These are phyloP conservation scores for Pueraria montana DNA, from an alignment of 306 rosid species.

Conservation along the genomic window DNA sequence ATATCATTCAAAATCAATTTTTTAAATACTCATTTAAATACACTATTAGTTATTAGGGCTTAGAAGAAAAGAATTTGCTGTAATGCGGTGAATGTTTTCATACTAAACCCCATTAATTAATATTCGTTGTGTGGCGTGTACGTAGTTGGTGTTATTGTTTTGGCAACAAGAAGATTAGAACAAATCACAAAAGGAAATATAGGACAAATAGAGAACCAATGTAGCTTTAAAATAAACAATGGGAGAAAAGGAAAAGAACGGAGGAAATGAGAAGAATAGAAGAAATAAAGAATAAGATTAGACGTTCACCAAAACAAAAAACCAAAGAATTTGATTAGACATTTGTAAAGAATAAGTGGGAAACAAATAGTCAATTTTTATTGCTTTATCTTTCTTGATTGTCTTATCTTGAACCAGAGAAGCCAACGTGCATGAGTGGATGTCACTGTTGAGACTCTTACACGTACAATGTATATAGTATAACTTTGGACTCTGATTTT, in stretches of 20 bases:
- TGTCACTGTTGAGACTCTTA: not conserved
- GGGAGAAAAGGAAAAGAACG: not conserved
- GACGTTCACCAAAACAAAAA: not conserved
- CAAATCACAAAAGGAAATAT: too few species aligned
- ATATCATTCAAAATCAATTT: too few species aligned
- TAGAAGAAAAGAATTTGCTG: too few species aligned
- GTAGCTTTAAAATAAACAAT: not conserved
- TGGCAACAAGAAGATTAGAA: too few species aligned
- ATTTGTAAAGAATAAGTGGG: constrained; percentile 52
- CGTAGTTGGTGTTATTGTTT: too few species aligned
- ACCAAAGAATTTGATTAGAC: constrained; percentile 10
- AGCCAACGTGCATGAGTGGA: not conserved
- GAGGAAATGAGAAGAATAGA: not conserved
- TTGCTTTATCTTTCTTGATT: constrained; percentile 1
- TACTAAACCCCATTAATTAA: too few species aligned
- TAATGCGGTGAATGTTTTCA: too few species aligned
- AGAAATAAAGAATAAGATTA: constrained; percentile 20
- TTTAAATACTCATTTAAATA: too few species aligned
- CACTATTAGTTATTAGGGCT: too few species aligned
- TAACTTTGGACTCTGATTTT: not conserved
- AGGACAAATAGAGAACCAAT: too few species aligned
- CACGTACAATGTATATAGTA: not conserved
- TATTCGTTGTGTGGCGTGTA: too few species aligned
- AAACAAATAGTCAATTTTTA: constrained; percentile 53
- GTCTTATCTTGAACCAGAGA: not conserved